Evolutionary conservation across 768 basidiomycete species (phyloP).

Genomic region (Trametes maxima): DNA sequence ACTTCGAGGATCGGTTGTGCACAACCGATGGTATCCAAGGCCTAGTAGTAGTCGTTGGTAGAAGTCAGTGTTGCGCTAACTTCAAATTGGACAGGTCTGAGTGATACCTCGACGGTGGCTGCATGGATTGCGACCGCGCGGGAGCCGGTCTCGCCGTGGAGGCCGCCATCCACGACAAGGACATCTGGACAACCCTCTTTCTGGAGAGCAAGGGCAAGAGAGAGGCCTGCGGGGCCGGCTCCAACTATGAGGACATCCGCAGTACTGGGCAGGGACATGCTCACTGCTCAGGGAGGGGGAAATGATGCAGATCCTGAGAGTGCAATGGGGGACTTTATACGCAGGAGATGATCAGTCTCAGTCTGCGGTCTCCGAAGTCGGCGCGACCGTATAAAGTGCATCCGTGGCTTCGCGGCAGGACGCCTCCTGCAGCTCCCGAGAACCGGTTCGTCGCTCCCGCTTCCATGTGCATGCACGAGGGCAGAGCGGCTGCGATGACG

Average conservation of each 20-base stretch:
- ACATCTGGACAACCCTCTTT: slow-evolving; percentile 46
- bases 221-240: slow-evolving; percentile 52
- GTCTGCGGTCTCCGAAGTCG: slow-evolving; percentile 2
- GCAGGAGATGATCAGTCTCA: not conserved
- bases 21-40: slow-evolving; percentile 47
- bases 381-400: too few species aligned
- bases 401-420: not conserved
- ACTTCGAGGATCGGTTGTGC: slow-evolving; percentile 41
- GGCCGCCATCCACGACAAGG: slow-evolving; percentile 44
- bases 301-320: not conserved
- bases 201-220: slow-evolving; percentile 47
- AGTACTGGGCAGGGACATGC: slow-evolving; percentile 36
- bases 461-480: not conserved
- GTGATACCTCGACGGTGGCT: slow-evolving; percentile 51
- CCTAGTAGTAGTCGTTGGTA: slow-evolving; percentile 40
- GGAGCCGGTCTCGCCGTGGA: slow-evolving; percentile 40
- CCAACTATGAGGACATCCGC: slow-evolving; percentile 53
- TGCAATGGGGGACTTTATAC: not conserved
- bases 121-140: slow-evolving; percentile 53
- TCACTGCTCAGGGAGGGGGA: slow-evolving; percentile 12
- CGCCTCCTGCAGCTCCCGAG: not conserved
- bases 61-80: not conserved
- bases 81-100: slow-evolving; percentile 33
- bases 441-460: not conserved
- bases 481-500: too few species aligned